Evolutionary conservation across 257 asterid genomes (phyloP).

Genomic region (Plantago major): DNA sequence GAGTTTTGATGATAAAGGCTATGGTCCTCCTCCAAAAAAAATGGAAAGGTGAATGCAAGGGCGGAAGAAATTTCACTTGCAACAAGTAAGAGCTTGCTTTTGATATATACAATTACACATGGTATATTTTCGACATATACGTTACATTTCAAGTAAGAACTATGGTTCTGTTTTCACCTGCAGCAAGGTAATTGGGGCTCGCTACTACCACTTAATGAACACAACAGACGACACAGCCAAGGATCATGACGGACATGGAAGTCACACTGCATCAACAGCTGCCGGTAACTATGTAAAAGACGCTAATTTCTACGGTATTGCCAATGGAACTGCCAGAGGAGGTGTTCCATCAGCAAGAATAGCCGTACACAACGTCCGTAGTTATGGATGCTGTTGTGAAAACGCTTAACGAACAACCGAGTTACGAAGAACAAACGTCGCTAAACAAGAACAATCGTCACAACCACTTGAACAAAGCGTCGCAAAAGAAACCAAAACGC

Average conservation of each 20-base stretch:
- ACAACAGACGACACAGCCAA: background rate
- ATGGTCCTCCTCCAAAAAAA: constrained; percentile 34
- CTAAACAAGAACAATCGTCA: no score
- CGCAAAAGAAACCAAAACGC: no score
- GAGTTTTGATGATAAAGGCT: constrained; percentile 31
- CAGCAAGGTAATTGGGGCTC: constrained; percentile 45
- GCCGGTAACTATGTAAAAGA: constrained; percentile 29
- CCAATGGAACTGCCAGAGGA: constrained; percentile 37
- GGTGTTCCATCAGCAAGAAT: constrained; percentile 37
- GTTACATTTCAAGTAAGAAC: no score
- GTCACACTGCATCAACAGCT: constrained; percentile 42
- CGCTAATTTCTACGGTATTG: constrained; percentile 29
- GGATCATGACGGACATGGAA: constrained; percentile 32
- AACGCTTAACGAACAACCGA: no score
- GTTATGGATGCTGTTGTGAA: no score
- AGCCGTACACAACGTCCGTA: constrained; percentile 32
- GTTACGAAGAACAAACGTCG: no score
- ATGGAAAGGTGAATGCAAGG: constrained; percentile 43
- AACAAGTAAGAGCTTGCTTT: constrained; percentile 28
- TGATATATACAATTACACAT: no score
- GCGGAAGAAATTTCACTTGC: constrained; percentile 40
- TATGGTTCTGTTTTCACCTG: background rate
- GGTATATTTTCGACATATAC: no score
- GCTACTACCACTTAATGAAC: constrained; percentile 22
- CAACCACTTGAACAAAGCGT: no score